Evolutionary conservation across 208 protist genomes (phyloP), one percentile per base, ranked within the genome.

Genomic region (Trypanosoma brucei): DNA sequence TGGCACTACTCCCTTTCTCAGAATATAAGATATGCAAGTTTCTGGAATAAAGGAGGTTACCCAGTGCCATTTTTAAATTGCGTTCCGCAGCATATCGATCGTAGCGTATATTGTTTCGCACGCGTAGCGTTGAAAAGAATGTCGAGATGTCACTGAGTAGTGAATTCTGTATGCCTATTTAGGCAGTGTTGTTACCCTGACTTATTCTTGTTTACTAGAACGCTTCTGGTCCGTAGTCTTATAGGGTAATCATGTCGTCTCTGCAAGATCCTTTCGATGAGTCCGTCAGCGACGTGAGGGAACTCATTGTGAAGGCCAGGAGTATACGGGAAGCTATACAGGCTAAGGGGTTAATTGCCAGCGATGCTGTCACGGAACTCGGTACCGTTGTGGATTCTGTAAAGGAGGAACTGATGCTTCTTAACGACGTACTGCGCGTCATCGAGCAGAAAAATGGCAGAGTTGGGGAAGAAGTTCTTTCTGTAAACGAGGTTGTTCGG

Each of bases 401-500:
- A 1, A 70, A 81, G 34, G 84, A 91, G 46, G 51, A 86, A 53
- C 59, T 94, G 55, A 59, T 67, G 33, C 70, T 90, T 2, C 63
- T 92, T 9, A 72, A 76, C 14, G 73, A 84, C 52, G 83, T 76
- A 57, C 59, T 90, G 5, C 76, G 72, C 8, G 73, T 81, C 13
- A 80, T 94, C 36, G 80, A 91, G 49, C 70, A 84, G 30, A 60
- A 75, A 4, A 86, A 86, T 46, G 84, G 87, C 13, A 81, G 71
- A 48, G 73, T 93, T 58, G 72, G 86, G 8, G 84, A 81, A 0
- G 80, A 82, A 42, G 66, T 91, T 0, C 87, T 93, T 73, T 84
- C 87, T 8, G 87, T 84, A 3, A 93, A 93, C 48, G 87, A 93
- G 59, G 75, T 93, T n/a, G 65, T 93, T 63, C 72, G 83, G 34